A percentile compares a stretch with the other conserved stretches of the same genome.
These are phyloP conservation scores for Saksenaea vasiformis DNA, from an alignment of 371 early-diverging fungal genomes.

Conservation along the genomic window DNA sequence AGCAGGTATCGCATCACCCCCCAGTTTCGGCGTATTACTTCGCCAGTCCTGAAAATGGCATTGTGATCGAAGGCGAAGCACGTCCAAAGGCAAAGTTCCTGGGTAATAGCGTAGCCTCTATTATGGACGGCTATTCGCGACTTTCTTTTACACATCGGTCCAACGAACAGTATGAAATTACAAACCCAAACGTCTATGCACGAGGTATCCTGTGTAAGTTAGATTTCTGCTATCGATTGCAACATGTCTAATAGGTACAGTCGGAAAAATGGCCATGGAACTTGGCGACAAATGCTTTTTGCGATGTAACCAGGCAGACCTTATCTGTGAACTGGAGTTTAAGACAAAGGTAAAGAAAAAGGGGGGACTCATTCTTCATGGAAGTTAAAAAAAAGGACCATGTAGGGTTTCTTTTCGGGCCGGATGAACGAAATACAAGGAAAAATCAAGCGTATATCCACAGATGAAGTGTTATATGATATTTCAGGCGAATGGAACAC, in stretches of 20 bases:
- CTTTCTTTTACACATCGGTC: conserved; percentile 64
- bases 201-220: conserved; percentile 74
- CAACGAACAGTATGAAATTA: conserved; percentile 78
- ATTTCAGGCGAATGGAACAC: conserved; percentile 91
- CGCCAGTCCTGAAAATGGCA: conserved; percentile 80
- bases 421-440: conserved; percentile 82
- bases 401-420: conserved; percentile 82
- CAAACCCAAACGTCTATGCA: conserved; percentile 93
- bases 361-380: background rate
- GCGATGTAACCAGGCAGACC: conserved; percentile 71
- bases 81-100: conserved; percentile 88
- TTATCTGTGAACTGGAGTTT: conserved; percentile 85
- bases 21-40: conserved; percentile 90
- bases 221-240: background rate
- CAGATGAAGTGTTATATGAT: conserved; percentile 77
- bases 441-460: conserved; percentile 79
- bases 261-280: conserved; percentile 92
- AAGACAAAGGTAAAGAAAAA: conserved; percentile 76
- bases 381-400: background rate
- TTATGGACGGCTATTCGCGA: conserved; percentile 80
- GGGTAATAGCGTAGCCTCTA: conserved; percentile 90
- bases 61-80: conserved; percentile 83
- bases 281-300: conserved; percentile 83
- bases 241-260: conserved; percentile 40
- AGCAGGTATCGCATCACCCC: conserved; percentile 98